Conservation (phyloP, 352 stramenopile genomes). For the Phytopythium chamaehyphon region DNA sequence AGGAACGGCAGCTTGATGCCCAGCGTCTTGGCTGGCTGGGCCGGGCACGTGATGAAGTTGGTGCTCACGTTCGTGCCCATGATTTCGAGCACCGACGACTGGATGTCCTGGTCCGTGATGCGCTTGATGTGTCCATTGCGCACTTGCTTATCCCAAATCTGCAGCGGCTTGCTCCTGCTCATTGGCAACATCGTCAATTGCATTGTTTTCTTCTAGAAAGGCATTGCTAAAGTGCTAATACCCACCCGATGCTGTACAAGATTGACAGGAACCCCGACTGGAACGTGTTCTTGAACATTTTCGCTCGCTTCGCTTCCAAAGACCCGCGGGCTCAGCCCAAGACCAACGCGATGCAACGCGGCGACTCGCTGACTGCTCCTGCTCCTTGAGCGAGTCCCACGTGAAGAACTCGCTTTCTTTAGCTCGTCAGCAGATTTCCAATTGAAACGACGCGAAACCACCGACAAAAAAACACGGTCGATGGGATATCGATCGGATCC, state of each 20-base stretch:
- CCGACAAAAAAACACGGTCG: background rate
- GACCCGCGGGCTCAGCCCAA: background rate
- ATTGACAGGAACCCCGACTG: constrained; percentile 98
- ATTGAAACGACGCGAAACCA: constrained; percentile 6
- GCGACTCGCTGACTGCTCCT: background rate
- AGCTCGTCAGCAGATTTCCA: background rate
- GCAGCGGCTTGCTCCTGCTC: constrained; percentile 93
- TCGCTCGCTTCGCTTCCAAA: background rate
- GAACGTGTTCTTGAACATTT: constrained; percentile 98
- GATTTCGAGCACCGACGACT: constrained; percentile 97
- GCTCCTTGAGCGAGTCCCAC: background rate
- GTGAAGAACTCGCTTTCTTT: constrained; percentile 1
- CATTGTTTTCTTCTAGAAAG: background rate
- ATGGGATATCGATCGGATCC: background rate
- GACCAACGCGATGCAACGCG: background rate
- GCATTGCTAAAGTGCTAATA: constrained; percentile 4
- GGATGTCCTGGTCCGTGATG: constrained; percentile 97
- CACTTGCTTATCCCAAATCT: constrained; percentile 98
- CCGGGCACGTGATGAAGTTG: constrained; percentile 96
- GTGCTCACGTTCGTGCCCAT: constrained; percentile 98
- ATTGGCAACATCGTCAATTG: background rate
- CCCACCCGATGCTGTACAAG: constrained; percentile 95
- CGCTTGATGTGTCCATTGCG: constrained; percentile 98
- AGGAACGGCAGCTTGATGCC: constrained; percentile 98
- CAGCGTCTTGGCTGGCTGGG: constrained; percentile 92